Evolutionary conservation across 345 rosid species (phyloP).

Genomic region (Citropsis articulata): DNA sequence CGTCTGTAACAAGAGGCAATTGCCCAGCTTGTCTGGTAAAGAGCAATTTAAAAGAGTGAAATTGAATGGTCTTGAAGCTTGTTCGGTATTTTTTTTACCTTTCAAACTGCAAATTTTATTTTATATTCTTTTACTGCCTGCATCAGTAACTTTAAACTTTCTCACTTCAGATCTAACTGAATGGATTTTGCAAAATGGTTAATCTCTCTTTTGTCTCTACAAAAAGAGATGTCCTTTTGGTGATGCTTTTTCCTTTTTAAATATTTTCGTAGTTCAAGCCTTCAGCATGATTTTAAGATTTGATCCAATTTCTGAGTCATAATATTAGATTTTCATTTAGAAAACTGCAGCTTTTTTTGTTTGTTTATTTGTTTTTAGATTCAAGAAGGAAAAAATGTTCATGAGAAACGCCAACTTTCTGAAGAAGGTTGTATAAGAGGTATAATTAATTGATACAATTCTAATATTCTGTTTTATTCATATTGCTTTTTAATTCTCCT

Average conservation of each 20-base stretch:
- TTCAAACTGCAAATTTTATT: background rate
- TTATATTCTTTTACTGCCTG: background rate
- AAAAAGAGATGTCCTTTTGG: background rate
- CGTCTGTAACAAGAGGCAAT: slow-evolving; percentile 55
- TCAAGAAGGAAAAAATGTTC: slow-evolving; percentile 31
- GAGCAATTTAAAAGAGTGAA: slow-evolving; percentile 61
- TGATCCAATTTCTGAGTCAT: background rate
- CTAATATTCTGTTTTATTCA: background rate
- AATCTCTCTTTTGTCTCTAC: background rate
- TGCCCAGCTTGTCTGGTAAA: slow-evolving; percentile 34
- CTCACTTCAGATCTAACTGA: background rate
- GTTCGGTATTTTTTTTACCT: slow-evolving; percentile 33
- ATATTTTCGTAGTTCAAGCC: background rate
- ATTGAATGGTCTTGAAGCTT: slow-evolving; percentile 34
- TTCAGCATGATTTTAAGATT: background rate
- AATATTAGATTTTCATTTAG: background rate
- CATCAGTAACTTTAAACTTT: too few species aligned
- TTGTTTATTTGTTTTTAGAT: slow-evolving; percentile 31
- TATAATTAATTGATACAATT: slow-evolving; percentile 3
- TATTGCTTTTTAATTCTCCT: background rate
- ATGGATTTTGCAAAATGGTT: background rate
- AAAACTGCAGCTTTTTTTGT: background rate
- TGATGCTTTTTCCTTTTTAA: background rate
- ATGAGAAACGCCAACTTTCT: slow-evolving; percentile 21
- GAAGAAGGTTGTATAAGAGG: slow-evolving; percentile 33